These are phyloP conservation scores for Lodderomyces metapsilosis DNA, from an alignment of 1,139 yeast genomes.

Conservation along the genomic window DNA sequence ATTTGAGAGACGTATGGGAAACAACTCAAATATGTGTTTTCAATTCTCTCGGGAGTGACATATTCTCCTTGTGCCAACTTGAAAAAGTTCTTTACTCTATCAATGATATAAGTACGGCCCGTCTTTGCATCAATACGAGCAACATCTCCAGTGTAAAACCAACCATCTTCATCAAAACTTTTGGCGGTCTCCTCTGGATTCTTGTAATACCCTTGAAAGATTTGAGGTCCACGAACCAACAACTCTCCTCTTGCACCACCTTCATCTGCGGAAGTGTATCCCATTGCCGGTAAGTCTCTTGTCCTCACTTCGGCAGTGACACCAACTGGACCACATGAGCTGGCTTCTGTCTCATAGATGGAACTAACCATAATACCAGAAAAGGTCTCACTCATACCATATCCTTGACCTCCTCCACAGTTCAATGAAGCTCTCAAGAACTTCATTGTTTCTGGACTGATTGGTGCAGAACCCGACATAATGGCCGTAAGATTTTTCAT, in stretches of 20 bases:
- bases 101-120: too few relatives aligned
- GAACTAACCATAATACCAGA: conserved; percentile 38
- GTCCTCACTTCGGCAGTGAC: conserved; percentile 37
- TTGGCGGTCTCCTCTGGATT: conserved; percentile 40
- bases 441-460: too few relatives aligned
- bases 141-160: too few relatives aligned
- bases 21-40: too few relatives aligned
- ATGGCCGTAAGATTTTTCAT: conserved; percentile 27
- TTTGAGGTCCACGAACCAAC: conserved; percentile 40
- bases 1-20: too few relatives aligned
- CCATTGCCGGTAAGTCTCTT: conserved; percentile 41
- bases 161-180: too few relatives aligned
- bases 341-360: too few relatives aligned
- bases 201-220: conserved; percentile 36
- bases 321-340: conserved; percentile 39
- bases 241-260: conserved; percentile 45
- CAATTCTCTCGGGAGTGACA: too few relatives aligned
- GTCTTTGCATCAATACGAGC: too few relatives aligned
- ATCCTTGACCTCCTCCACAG: conserved; percentile 42
- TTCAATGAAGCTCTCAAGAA: conserved; percentile 41
- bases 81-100: too few relatives aligned
- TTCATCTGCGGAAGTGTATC: conserved; percentile 28
- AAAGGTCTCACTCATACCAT: conserved; percentile 47
- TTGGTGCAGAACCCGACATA: conserved; percentile 45
- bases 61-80: too few relatives aligned